These are phyloP conservation scores for Chytridium lagenaria DNA, from an alignment of 371 early-diverging fungal genomes.

Conservation along the genomic window DNA sequence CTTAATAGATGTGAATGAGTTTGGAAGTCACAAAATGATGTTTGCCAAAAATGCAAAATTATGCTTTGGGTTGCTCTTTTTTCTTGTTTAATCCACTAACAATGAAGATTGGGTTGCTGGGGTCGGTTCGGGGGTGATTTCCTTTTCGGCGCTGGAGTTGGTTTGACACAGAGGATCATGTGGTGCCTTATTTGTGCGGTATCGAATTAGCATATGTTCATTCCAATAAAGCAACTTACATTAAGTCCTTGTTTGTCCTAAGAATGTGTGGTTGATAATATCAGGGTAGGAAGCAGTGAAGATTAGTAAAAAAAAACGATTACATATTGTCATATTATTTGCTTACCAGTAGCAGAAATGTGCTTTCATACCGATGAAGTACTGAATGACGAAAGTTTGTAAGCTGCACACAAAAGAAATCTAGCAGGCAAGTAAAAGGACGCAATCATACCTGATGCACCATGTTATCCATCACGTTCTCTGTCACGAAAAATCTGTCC, in stretches of 20 bases:
- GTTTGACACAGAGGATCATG: conserved; percentile 7
- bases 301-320: no score
- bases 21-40: background rate
- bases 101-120: background rate
- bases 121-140: background rate
- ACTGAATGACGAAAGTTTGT: conserved; percentile 29
- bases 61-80: background rate
- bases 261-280: no score
- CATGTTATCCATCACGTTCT: conserved; percentile 45
- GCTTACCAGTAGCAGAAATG: conserved; percentile 55
- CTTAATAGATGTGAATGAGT: no score
- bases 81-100: no score
- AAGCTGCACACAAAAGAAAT: background rate
- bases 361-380: conserved; percentile 49
- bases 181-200: background rate
- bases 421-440: background rate
- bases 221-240: background rate
- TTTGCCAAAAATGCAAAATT: background rate
- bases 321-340: no score
- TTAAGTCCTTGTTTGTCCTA: conserved; percentile 13
- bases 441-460: conserved; percentile 34
- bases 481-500: conserved; percentile 51
- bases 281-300: no score
- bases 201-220: background rate
- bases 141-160: background rate